These are phyloP conservation scores for Saccharomycopsis javanensis DNA, from an alignment of 805 yeast species.

Conservation along the genomic window DNA sequence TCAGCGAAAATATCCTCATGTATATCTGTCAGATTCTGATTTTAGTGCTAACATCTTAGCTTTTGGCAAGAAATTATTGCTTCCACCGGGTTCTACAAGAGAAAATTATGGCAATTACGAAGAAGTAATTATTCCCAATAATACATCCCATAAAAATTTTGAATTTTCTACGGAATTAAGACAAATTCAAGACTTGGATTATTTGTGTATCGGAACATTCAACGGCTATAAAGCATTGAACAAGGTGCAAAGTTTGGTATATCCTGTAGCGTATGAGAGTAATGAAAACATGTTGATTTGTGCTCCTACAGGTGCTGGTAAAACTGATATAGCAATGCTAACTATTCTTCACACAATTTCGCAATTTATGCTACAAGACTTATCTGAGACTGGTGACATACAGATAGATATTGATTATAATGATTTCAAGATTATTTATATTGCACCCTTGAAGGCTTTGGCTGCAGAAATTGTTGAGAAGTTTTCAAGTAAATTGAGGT, in stretches of 20 bases:
- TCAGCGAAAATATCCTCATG: conserved; percentile 70
- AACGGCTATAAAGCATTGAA: conserved; percentile 67
- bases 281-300: conserved; percentile 93
- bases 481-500: conserved; percentile 60
- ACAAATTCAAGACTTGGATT: conserved; percentile 55
- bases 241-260: conserved; percentile 83
- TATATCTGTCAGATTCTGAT: conserved; percentile 46
- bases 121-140: conserved; percentile 74
- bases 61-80: conserved; percentile 66
- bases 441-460: conserved; percentile 86
- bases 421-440: conserved; percentile 84
- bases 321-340: conserved; percentile 84
- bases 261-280: conserved; percentile 84
- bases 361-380: conserved; percentile 50
- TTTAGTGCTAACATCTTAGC: conserved; percentile 64
- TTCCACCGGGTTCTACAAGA: conserved; percentile 77
- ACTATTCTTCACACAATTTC: conserved; percentile 71
- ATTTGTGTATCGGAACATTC: conserved; percentile 76
- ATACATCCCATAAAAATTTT: conserved; percentile 37
- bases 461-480: conserved; percentile 97
- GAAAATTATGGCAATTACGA: conserved; percentile 55
- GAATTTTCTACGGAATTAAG: conserved; percentile 40
- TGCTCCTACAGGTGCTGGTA: conserved; percentile 98
- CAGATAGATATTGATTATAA: conserved; percentile 64
- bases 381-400: conserved; percentile 37